Evolutionary conservation across 1,284 basidiomycete genomes (phyloP), one percentile per base, ranked within the genome.

Genomic region (Ganoderma resinaceum): DNA sequence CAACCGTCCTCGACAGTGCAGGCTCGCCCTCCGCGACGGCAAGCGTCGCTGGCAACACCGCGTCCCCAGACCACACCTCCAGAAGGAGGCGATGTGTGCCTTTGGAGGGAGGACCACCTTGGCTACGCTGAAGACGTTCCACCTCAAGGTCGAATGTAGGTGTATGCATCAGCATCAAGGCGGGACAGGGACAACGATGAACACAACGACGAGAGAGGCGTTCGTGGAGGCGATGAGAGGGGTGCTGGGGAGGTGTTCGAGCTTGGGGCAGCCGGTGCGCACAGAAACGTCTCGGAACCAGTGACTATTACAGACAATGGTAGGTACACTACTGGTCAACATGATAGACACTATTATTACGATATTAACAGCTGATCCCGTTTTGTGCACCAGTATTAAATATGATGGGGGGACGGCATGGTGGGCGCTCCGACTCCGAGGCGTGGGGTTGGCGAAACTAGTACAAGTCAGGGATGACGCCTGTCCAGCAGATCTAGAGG

Each of bases 21-120:
- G 14, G 43, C n/a, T 14, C 23, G 52, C 46, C 63, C 62, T 8
- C n/a, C 57, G 59, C 58, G 52, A 35, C 46, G n/a, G n/a, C n/a
- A n/a, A n/a, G n/a, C 66, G 52, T 66, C 53, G 16, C 42, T 26
- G 53, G 23, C 61, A 23, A 40, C 37, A 7, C 31, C 23, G 26
- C 26, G 31, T 42, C 42, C 9, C 14, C 61, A 3, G 29, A n/a
- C 59, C 59, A 61, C 40, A 61, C 40, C 59, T 43, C 37, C 26
- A 61, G n/a, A n/a, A n/a, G n/a, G n/a, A n/a, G n/a, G n/a, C n/a
- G n/a, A n/a, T n/a, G n/a, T n/a, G n/a, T n/a, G n/a, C n/a, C n/a
- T n/a, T n/a, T n/a, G n/a, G n/a, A n/a, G n/a, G n/a, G n/a, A n/a
- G n/a, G n/a, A n/a, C n/a, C n/a, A n/a, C n/a, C n/a, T n/a, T n/a